Evolutionary conservation across 2,329 filamentous ascomycete species (phyloP), one percentile per base, ranked within the genome.

Genomic region (Golovinomyces cichoracearum): DNA sequence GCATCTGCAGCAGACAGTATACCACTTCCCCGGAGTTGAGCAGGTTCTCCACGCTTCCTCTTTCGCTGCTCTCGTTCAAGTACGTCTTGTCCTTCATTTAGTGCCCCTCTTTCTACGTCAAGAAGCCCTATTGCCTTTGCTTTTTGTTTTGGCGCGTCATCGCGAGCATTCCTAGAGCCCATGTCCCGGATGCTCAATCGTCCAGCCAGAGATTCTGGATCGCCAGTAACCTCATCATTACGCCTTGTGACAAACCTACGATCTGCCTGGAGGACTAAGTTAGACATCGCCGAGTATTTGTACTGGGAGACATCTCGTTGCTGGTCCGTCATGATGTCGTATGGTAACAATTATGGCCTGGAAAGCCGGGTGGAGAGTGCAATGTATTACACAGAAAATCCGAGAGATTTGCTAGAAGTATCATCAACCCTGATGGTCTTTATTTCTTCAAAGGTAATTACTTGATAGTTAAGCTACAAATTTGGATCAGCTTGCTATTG

Each of bases 241-340:
- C 85, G 78, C 63, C 90, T 78, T 54, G 84, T 84, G 58, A 93
- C 80, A 63, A 98, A 95, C 59, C 90, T 80, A 68, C 86, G 80
- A 70, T 98, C 90, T 69, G 85, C 86, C 82, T 98, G 90, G 76
- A 98, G 83, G 63, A 98, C 90, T 84, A 98, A 80, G 77, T 98
- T 98, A 69, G 90, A 98, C 90, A 98, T 95, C 65, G 83, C 85
- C 77, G 85, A 85, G 75, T 94, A 93, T 67, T 94, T 94, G 74
- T 93, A 94, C 67, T 93, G 86, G 65, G 84, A 86, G 60, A 93
- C 82, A 80, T 90, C 76, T 65, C 74, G 75, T 61, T 78, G 70
- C 64, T 75, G 71, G 64, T 78, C 81, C 64, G 80, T 72, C 83
- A 88, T 86, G 48, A 54, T 63, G 55, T 1, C 12, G 22, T n/a